Conservation (phyloP, 129 eudicot species). For the Lactuca sativa region DNA sequence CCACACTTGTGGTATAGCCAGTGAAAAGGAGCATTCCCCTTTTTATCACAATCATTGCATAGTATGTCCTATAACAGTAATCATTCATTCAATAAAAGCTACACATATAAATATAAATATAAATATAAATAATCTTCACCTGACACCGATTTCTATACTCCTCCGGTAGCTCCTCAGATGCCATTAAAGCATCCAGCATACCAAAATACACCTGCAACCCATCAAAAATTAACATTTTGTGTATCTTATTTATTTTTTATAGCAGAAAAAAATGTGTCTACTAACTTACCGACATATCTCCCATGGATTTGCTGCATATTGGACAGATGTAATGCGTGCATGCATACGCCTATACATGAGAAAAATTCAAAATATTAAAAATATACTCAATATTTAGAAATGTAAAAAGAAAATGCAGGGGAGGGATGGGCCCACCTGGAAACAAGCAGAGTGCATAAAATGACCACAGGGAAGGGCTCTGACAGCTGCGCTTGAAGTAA, state of each 20-base stretch:
- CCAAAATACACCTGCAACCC: constrained; percentile 81
- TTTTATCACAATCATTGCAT: constrained; percentile 87
- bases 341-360: constrained; percentile 60
- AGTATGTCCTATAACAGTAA: constrained; percentile 60
- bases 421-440: constrained; percentile 53
- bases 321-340: constrained; percentile 91
- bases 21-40: constrained; percentile 82
- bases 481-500: constrained; percentile 88
- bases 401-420: neutral
- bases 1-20: constrained; percentile 96
- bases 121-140: constrained; percentile 37
- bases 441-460: constrained; percentile 99
- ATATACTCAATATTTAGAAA: neutral
- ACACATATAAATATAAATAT: neutral
- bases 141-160: constrained; percentile 85
- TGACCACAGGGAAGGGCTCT: constrained; percentile 98
- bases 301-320: constrained; percentile 97
- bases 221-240: neutral
- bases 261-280: neutral
- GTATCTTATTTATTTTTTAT: no score
- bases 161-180: constrained; percentile 92
- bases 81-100: no score
- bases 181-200: constrained; percentile 97
- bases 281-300: constrained; percentile 96
- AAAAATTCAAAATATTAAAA: constrained; percentile 7